Evolutionary conservation across 2,329 filamentous ascomycete genomes (phyloP).

Genomic region (Trichoderma gracile): DNA sequence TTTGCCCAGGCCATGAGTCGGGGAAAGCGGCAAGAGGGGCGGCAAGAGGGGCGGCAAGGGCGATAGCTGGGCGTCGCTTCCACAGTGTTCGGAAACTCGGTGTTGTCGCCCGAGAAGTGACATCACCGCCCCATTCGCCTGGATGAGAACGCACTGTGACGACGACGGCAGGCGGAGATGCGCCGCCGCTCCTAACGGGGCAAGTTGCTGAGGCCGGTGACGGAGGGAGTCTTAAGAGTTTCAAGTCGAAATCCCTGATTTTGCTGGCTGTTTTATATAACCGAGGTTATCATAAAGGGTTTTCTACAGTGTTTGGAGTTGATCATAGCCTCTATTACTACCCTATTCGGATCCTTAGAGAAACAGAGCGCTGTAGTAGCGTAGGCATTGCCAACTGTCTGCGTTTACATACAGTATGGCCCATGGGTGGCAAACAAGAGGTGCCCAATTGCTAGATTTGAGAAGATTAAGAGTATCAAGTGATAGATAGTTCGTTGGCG

Average conservation of each 20-base stretch:
- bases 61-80: background rate
- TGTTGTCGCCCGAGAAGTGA: background rate
- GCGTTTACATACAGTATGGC: too few relatives aligned
- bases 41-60: too few relatives aligned
- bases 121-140: background rate
- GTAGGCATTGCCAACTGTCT: too few relatives aligned
- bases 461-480: too few relatives aligned
- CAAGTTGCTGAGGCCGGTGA: background rate
- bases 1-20: constrained; percentile 9
- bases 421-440: too few relatives aligned
- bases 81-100: constrained; percentile 17
- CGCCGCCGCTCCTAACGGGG: background rate
- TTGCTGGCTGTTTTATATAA: background rate
- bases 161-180: constrained; percentile 16
- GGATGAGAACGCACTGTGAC: constrained; percentile 3
- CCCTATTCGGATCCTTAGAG: too few relatives aligned
- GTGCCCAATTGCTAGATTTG: too few relatives aligned
- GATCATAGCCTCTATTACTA: too few relatives aligned
- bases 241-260: too few relatives aligned
- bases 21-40: background rate
- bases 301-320: background rate
- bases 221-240: background rate
- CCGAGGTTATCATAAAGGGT: background rate
- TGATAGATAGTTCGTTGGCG: too few relatives aligned
- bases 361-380: too few relatives aligned